Conservation (phyloP, 768 basidiomycete genomes). For the Psilocybe cubensis region DNA sequence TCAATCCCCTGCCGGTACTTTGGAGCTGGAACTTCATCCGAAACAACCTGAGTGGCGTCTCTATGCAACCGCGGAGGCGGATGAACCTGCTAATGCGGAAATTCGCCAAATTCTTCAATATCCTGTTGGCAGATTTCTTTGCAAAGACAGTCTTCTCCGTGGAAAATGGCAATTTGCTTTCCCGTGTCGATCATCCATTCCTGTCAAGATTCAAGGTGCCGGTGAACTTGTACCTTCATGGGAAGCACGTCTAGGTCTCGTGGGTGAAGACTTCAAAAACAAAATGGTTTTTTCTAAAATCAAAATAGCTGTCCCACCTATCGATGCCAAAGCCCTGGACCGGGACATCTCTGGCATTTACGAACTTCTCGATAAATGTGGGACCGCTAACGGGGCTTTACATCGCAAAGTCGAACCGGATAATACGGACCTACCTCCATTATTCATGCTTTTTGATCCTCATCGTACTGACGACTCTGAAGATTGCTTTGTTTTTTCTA, state of each 20-base stretch:
- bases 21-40: conserved; percentile 80
- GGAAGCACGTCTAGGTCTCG: conserved; percentile 81
- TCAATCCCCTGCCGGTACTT: conserved; percentile 66
- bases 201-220: conserved; percentile 63
- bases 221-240: conserved; percentile 82
- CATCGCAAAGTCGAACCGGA: conserved; percentile 61
- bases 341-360: conserved; percentile 85
- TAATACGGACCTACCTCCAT: conserved; percentile 57
- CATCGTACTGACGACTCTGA: conserved; percentile 76
- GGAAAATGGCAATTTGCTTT: conserved; percentile 85
- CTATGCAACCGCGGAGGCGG: conserved; percentile 68
- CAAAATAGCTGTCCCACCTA: conserved; percentile 58
- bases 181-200: conserved; percentile 58
- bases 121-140: conserved; percentile 78
- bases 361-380: conserved; percentile 80
- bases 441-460: conserved; percentile 89
- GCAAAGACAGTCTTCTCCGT: conserved; percentile 56
- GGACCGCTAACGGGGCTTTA: conserved; percentile 83
- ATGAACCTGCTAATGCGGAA: conserved; percentile 77
- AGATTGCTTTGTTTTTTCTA: conserved; percentile 87
- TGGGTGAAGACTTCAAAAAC: conserved; percentile 64
- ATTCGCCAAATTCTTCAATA: conserved; percentile 73
- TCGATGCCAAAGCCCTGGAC: conserved; percentile 58
- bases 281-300: conserved; percentile 70
- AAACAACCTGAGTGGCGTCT: conserved; percentile 87